phyloP scores from a whole-genome alignment of 2,329 filamentous ascomycete species.

The Fusarium concolor region DNA sequence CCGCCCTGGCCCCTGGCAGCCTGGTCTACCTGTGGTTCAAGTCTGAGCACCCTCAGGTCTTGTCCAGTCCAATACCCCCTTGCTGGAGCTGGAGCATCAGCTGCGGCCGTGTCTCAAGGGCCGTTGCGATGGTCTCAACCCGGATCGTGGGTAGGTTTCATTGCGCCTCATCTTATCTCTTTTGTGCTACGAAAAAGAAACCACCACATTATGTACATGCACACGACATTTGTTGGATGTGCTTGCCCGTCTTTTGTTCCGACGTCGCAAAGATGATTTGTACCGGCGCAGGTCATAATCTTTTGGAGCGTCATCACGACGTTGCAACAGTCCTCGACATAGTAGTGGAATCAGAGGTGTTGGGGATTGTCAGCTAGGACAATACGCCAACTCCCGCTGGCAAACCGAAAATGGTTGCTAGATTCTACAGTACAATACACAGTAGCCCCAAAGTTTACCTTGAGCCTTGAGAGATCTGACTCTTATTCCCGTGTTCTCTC shows the following conservation, averaged over 20 bases:
- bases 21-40: neutral
- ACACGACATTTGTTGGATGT: neutral
- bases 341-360: neutral
- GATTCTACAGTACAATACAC: too few species aligned
- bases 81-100: neutral
- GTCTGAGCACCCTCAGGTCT: neutral
- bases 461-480: neutral
- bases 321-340: constrained; percentile 9
- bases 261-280: constrained; percentile 30
- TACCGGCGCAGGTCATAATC: constrained; percentile 11
- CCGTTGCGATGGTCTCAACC: constrained; percentile 30
- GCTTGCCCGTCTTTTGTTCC: constrained; percentile 24
- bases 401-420: neutral
- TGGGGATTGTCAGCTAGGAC: neutral
- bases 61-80: neutral
- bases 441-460: neutral
- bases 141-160: constrained; percentile 31
- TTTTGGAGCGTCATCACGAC: constrained; percentile 22
- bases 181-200: constrained; percentile 16
- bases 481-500: constrained; percentile 7
- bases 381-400: neutral
- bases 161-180: constrained; percentile 40
- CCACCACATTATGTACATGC: neutral
- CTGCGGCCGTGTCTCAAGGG: constrained; percentile 6
- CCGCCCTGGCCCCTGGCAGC: constrained; percentile 6